These are phyloP conservation scores for Aspergillus clavatus DNA, from an alignment of 2,329 filamentous ascomycete species.

Conservation along the genomic window DNA sequence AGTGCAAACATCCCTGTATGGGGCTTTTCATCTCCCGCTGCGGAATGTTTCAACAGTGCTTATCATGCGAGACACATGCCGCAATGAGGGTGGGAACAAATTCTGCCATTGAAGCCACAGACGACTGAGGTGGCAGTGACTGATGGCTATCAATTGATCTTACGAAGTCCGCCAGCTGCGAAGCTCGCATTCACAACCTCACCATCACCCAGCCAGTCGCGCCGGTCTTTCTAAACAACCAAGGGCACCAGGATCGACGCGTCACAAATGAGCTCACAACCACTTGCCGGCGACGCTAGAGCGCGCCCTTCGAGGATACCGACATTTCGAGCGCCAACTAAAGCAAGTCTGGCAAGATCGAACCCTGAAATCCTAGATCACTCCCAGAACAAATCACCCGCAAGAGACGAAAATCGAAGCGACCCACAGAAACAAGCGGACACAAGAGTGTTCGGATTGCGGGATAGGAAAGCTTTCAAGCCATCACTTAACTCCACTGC, in stretches of 20 bases:
- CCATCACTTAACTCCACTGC: conserved; percentile 29
- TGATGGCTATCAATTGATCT: background rate
- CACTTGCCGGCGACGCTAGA: conserved; percentile 15
- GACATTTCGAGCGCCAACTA: conserved; percentile 66
- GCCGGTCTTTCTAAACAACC: conserved; percentile 55
- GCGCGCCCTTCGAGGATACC: conserved; percentile 32
- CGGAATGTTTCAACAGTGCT: background rate
- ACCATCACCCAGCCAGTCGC: conserved; percentile 58
- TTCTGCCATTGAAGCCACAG: background rate
- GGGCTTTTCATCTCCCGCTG: background rate
- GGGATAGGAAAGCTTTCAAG: conserved; percentile 35
- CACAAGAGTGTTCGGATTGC: conserved; percentile 26
- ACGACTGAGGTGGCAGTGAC: background rate
- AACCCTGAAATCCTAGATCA: conserved; percentile 56
- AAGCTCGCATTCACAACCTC: conserved; percentile 2
- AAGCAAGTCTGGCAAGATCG: conserved; percentile 57
- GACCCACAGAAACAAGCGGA: conserved; percentile 13
- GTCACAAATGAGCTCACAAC: conserved; percentile 34
- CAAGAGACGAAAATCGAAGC: conserved; percentile 19
- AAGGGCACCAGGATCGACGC: conserved; percentile 42
- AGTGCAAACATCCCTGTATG: conserved; percentile 27
- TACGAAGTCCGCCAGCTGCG: background rate
- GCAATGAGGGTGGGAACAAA: background rate
- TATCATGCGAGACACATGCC: background rate
- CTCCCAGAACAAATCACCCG: conserved; percentile 38